phyloP scores from a whole-genome alignment of 768 basidiomycete species.

The Termitomyces sp. region DNA sequence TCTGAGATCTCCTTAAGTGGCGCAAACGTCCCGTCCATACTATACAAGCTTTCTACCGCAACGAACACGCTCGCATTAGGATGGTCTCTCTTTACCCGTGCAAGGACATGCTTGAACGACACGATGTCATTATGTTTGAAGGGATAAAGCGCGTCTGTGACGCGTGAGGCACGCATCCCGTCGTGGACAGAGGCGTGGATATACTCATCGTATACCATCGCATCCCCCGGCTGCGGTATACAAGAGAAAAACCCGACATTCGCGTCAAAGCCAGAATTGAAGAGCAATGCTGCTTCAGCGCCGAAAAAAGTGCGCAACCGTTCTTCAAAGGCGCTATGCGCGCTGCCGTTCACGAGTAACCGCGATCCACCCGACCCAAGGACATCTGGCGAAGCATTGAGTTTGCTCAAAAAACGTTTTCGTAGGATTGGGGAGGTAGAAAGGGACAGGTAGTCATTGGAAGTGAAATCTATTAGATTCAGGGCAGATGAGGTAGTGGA shows the following conservation, averaged over 20 bases:
- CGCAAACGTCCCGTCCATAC: conserved; percentile 93
- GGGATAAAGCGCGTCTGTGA: conserved; percentile 29
- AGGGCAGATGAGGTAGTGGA: conserved; percentile 33
- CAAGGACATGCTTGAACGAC: conserved; percentile 42
- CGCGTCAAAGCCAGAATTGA: conserved; percentile 92
- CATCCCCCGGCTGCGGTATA: conserved; percentile 74
- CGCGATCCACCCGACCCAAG: conserved; percentile 88
- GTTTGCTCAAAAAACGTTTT: conserved; percentile 47
- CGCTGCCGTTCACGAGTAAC: conserved; percentile 70
- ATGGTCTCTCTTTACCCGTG: conserved; percentile 30
- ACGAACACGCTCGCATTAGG: conserved; percentile 59
- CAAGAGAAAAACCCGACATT: conserved; percentile 84
- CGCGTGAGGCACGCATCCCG: conserved; percentile 69
- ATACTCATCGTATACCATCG: conserved; percentile 77
- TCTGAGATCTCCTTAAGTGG: conserved; percentile 67
- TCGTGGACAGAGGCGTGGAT: conserved; percentile 92
- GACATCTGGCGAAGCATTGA: conserved; percentile 46
- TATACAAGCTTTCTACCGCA: conserved; percentile 86
- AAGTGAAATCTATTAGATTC: conserved; percentile 63
- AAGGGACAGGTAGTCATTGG: conserved; percentile 91
- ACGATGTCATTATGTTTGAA: conserved; percentile 73
- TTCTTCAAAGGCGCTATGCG: conserved; percentile 67
- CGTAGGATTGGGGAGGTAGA: conserved; percentile 55
- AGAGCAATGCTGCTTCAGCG: conserved; percentile 63
- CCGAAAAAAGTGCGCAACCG: conserved; percentile 63